Conservation (phyloP, 2,329 filamentous ascomycete genomes). For the Cladophialophora psammophila region DNA sequence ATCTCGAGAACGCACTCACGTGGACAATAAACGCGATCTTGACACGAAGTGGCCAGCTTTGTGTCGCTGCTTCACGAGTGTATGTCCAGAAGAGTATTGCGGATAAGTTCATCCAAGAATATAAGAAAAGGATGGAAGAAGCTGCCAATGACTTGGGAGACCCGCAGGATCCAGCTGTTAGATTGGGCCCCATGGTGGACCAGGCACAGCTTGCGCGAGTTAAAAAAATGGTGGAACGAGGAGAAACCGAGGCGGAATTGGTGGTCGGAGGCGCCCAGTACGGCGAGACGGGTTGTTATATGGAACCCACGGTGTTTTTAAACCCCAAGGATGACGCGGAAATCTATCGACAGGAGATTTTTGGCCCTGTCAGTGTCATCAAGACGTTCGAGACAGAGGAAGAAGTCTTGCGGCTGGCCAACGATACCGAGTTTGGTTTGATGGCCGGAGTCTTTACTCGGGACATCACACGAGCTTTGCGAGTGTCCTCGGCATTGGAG, state of each 20-base stretch:
- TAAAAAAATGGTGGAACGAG: slow-evolving; percentile 50
- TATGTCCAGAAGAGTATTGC: slow-evolving; percentile 67
- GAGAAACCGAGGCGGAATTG: slow-evolving; percentile 50
- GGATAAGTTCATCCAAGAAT: slow-evolving; percentile 63
- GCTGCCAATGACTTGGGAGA: slow-evolving; percentile 60
- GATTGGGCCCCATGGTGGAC: slow-evolving; percentile 54
- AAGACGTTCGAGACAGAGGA: slow-evolving; percentile 48
- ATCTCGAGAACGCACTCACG: slow-evolving; percentile 45
- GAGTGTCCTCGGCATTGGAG: slow-evolving; percentile 50
- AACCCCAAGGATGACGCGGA: not conserved
- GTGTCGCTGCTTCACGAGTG: slow-evolving; percentile 59
- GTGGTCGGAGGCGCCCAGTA: slow-evolving; percentile 45
- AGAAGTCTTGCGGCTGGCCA: slow-evolving; percentile 47
- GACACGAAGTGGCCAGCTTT: slow-evolving; percentile 45
- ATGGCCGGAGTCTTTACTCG: slow-evolving; percentile 51
- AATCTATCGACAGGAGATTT: slow-evolving; percentile 57
- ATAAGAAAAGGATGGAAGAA: slow-evolving; percentile 45
- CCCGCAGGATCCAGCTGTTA: slow-evolving; percentile 67
- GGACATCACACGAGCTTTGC: slow-evolving; percentile 50
- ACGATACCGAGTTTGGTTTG: slow-evolving; percentile 50
- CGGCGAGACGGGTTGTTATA: slow-evolving; percentile 42
- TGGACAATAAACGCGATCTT: slow-evolving; percentile 44
- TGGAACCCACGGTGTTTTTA: slow-evolving; percentile 11
- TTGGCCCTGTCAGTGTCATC: slow-evolving; percentile 51
- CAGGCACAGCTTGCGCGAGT: slow-evolving; percentile 53